Evolutionary conservation across 768 basidiomycete genomes (phyloP), one percentile per base, ranked within the genome.

Genomic region (Tulasnella sp.): DNA sequence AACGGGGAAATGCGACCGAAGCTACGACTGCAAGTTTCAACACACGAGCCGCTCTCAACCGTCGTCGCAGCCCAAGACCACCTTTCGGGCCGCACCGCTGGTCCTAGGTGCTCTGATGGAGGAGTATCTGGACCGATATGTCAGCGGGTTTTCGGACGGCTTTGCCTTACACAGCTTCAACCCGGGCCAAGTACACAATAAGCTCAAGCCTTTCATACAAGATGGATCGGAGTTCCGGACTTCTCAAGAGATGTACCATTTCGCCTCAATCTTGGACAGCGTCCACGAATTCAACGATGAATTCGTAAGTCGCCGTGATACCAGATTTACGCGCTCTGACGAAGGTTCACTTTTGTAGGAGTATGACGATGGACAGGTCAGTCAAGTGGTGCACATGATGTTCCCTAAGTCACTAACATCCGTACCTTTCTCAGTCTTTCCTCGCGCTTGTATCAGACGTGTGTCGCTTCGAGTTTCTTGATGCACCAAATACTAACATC

Each of bases 281-380:
- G 76, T 80, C 80, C 38, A 48, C 78, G 72, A 75, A 58, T 77
- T 83, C 82, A 76, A 80, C 83, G 73, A 83, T 82, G 62, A 80
- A 80, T 38, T 46, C 81, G 21, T 84, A 84, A 44, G 77, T 75
- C 48, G n/a, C 81, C 27, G 85, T 84, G 84, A 84, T 74, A 75
- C 82, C 39, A 24, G 52, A 44, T n/a, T 19, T 24, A 38, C 48
- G n/a, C 68, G 24, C 38, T 19, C 71, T 10, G 48, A 71, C 48
- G 40, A 62, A 6, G 4, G 36, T 75, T 89, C n/a, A n/a, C 86
- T 87, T 21, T 83, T 85, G 36, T 87, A 89, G 76, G 76, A 77
- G 2, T n/a, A 62, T 56, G 56, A 56, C 81, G 89, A 89, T 80
- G 88, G 88, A 8, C 90, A 90, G 84, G 89, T 90, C 80, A 80